Evolutionary conservation across 208 protist genomes (phyloP).

Genomic region (Trypanosoma lewisi): DNA sequence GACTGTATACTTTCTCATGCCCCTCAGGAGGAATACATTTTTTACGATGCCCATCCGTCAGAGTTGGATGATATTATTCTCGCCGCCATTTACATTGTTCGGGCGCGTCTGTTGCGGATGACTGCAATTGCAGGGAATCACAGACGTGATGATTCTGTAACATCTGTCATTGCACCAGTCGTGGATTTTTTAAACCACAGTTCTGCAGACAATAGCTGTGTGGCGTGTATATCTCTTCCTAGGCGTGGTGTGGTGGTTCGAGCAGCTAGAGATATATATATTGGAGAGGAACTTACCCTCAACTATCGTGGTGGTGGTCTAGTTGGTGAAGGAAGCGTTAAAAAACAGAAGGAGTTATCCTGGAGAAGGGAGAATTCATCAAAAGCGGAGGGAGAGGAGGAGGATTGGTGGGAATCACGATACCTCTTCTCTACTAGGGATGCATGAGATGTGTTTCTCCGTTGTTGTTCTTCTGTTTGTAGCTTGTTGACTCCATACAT

Average conservation of each 20-base stretch:
- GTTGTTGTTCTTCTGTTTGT: not conserved
- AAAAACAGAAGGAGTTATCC: not conserved
- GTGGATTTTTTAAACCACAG: slow-evolving; percentile 74
- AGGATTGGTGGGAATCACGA: slow-evolving; percentile 32
- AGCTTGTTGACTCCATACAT: slow-evolving; percentile 5
- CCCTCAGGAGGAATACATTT: slow-evolving; percentile 44
- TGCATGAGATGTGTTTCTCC: slow-evolving; percentile 1
- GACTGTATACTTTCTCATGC: slow-evolving; percentile 65
- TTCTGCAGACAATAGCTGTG: slow-evolving; percentile 18
- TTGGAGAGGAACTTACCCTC: slow-evolving; percentile 69
- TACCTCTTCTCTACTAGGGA: slow-evolving; percentile 28
- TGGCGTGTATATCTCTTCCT: slow-evolving; percentile 48
- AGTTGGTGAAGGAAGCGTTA: not conserved
- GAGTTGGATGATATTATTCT: slow-evolving; percentile 58
- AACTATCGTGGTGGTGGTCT: slow-evolving; percentile 46
- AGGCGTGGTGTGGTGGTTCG: slow-evolving; percentile 56
- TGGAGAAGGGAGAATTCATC: not conserved
- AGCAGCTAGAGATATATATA: slow-evolving; percentile 35
- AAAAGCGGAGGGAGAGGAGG: slow-evolving; percentile 3
- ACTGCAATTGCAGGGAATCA: slow-evolving; percentile 32
- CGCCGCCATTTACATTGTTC: slow-evolving; percentile 65
- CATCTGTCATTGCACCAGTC: slow-evolving; percentile 56
- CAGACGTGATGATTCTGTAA: slow-evolving; percentile 21
- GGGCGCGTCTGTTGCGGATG: slow-evolving; percentile 54
- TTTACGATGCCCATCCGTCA: slow-evolving; percentile 46